Evolutionary conservation across 2,329 filamentous ascomycete genomes (phyloP), one percentile per base, ranked within the genome.

Genomic region (Zymoseptoria crescenta): DNA sequence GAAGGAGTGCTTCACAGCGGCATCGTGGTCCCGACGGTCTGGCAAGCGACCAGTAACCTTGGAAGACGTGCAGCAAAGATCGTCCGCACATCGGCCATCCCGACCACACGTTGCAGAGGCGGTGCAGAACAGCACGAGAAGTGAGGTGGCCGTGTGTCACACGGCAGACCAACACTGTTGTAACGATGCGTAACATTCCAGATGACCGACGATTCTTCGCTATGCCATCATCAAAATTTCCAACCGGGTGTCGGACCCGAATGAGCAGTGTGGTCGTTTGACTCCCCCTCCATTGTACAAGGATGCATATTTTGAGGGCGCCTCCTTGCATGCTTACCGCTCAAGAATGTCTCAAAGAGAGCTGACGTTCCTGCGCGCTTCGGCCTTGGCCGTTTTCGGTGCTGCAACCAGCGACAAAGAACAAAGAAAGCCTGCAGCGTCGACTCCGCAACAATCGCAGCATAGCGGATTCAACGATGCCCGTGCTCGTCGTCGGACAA

Each of bases 401-500:
- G 60, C 62, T 60, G 62, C 62, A 63, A 61, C 65, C 62, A 67
- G 65, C 65, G 70, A 67, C 65, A 72, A 72, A 69, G 68, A 72
- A 70, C 68, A 71, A 73, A 73, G 69, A 70, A 69, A 64, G 54
- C 54, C 53, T 56, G 58, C 57, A 60, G 59, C 57, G 55, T 68
- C 65, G 60, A 66, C 62, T 65, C 66, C 65, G 63, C 64, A 65
- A 71, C 67, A 70, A 70, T 70, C 65, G 65, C 65, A 67, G 65
- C 60, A 64, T 60, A 64, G 60, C 62, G 61, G 67, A 56, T 59
- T 56, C 58, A 58, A 58, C 61, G 60, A 57, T 58, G 65, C 57
- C 67, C 64, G 64, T 65, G 66, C 67, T 64, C 65, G 65, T 68
- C 64, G 67, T 67, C 65, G 65, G 67, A 71, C 69, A 71, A 70